phyloP scores from a whole-genome alignment of 192 early-diverging fungal species.

The Backusella sp. region DNA sequence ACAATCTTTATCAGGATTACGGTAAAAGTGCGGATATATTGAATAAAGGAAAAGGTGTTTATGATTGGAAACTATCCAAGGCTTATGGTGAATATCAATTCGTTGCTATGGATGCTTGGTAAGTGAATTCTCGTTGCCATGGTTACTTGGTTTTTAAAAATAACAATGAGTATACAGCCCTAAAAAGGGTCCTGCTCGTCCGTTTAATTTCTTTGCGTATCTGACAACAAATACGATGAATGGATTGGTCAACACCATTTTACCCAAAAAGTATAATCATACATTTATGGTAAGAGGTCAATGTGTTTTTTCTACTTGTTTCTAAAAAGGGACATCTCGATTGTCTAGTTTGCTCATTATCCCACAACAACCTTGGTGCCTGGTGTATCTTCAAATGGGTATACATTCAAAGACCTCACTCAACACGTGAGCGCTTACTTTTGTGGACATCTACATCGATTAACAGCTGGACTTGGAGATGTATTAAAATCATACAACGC shows the following conservation, averaged over 20 bases:
- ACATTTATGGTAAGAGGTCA: constrained; percentile 59
- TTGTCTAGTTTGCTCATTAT: constrained; percentile 61
- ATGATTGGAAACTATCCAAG: constrained; percentile 55
- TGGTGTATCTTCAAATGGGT: constrained; percentile 56
- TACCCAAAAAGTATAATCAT: constrained; percentile 47
- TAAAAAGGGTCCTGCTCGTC: constrained; percentile 66
- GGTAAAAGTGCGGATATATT: constrained; percentile 39
- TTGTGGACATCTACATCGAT: constrained; percentile 84
- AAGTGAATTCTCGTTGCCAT: constrained; percentile 6
- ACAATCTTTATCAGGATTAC: constrained; percentile 62
- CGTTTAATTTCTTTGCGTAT: constrained; percentile 90
- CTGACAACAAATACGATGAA: constrained; percentile 72
- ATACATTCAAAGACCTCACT: constrained; percentile 58
- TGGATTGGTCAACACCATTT: constrained; percentile 55
- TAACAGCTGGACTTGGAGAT: constrained; percentile 56
- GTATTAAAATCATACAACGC: constrained; percentile 63
- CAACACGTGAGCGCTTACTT: constrained; percentile 69
- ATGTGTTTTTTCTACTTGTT: not conserved
- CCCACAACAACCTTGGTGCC: constrained; percentile 77
- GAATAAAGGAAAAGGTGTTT: constrained; percentile 43
- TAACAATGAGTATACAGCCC: constrained; percentile 38
- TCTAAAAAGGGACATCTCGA: not conserved
- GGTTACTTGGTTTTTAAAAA: too few relatives aligned
- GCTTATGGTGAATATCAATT: constrained; percentile 78
- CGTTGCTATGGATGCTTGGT: constrained; percentile 79